Evolutionary conservation across 805 yeast genomes (phyloP), one percentile per base, ranked within the genome.

Genomic region (Candida endomychidarum): DNA sequence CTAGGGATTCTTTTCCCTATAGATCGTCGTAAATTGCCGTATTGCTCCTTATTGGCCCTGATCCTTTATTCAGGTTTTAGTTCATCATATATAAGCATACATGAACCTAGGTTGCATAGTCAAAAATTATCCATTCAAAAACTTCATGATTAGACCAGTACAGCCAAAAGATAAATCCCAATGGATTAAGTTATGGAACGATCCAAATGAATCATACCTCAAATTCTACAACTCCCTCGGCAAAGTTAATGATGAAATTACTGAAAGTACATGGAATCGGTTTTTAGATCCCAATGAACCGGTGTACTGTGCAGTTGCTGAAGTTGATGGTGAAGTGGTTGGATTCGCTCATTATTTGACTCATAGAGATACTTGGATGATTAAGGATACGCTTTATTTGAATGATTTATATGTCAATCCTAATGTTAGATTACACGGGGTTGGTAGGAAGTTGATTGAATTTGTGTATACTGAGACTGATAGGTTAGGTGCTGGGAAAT

Each of bases 281-380:
- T 74, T 74, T 41, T 54, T 78, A 25, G 76, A 77, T 48, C n/a
- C n/a, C n/a, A 62, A 61, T 1, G 32, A 48, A 0, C 72, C 75
- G 0, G 73, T 77, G 38, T 72, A 70, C 58, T 58, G 73, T 8
- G 71, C 69, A 0, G 73, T 78, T 5, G 82, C 82, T 0, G 40
- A 37, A 29, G 34, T 22, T 17, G 65, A 67, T 28, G 60, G 54
- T 22, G 48, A 55, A 32, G 48, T 72, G 11, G 61, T 78, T 42
- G 82, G 82, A 0, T 67, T 77, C 50, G 78, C 72, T 4, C 67
- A 67, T 34, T 77, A 70, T 49, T 55, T 76, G 36, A 63, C 65
- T 27, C 81, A 78, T 48, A 49, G 69, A 38, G 57, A 67, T 35
- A 78, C 82, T 6, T 78, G 81, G 81, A 58, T 71, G 4, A 46